These are phyloP conservation scores for Saccharomycopsis schoenii DNA, from an alignment of 805 yeast genomes.

Conservation along the genomic window DNA sequence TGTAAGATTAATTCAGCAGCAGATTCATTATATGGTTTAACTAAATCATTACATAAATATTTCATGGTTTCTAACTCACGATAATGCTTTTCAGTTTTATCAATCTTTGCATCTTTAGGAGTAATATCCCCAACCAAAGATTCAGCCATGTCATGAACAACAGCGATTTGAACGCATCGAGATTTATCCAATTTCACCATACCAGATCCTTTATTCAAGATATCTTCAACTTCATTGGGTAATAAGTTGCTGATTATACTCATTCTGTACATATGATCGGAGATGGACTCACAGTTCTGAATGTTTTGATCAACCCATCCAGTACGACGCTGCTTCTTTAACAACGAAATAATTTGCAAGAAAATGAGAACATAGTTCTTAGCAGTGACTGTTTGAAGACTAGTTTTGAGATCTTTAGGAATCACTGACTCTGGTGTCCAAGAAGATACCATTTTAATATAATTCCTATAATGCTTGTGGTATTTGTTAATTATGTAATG, in stretches of 20 bases:
- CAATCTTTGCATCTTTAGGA: conserved; percentile 56
- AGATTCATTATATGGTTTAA: conserved; percentile 50
- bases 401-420: conserved; percentile 34
- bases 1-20: conserved; percentile 59
- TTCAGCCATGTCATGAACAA: conserved; percentile 93
- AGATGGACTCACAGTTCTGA: conserved; percentile 46
- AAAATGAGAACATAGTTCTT: conserved; percentile 46
- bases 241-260: conserved; percentile 68
- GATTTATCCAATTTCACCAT: conserved; percentile 40
- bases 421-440: conserved; percentile 51
- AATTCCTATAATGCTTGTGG: too few species aligned
- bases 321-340: conserved; percentile 77
- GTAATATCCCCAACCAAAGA: conserved; percentile 90
- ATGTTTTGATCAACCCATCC: conserved; percentile 79
- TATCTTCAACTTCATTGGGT: conserved; percentile 24
- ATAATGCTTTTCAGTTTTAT: conserved; percentile 73
- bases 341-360: conserved; percentile 54
- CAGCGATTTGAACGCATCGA: conserved; percentile 74
- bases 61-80: conserved; percentile 68
- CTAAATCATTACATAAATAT: conserved; percentile 47
- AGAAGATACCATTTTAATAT: not conserved
- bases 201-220: conserved; percentile 18
- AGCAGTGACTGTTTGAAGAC: conserved; percentile 20
- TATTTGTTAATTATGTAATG: not conserved
- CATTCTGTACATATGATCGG: conserved; percentile 98